Evolutionary conservation across 352 stramenopile species (phyloP).

Genomic region (Pelagophyceae sp.): DNA sequence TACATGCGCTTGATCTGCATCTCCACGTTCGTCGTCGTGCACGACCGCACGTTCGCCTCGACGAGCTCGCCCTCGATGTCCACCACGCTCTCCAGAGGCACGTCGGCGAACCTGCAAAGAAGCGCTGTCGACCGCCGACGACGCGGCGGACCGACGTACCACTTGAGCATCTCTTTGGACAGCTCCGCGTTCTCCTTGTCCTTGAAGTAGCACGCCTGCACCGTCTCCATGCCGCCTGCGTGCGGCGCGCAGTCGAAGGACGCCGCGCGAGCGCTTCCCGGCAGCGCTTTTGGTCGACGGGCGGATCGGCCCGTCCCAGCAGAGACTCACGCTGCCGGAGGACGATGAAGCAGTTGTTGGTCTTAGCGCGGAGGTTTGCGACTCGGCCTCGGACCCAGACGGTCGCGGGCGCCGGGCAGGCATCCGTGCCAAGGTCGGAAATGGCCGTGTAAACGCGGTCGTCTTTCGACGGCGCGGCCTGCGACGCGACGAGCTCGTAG

Average conservation of each 20-base stretch:
- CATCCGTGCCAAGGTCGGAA: neutral
- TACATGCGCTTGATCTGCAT: conserved; percentile 83
- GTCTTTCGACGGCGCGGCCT: neutral
- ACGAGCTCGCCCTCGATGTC: conserved; percentile 84
- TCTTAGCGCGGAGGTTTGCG: conserved; percentile 58
- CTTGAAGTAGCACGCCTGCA: conserved; percentile 81
- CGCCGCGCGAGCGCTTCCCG: too few species aligned
- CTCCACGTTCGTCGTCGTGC: conserved; percentile 90
- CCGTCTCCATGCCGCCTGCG: conserved; percentile 73
- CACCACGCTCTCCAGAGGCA: conserved; percentile 90
- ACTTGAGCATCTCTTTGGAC: conserved; percentile 78
- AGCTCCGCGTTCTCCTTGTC: conserved; percentile 49
- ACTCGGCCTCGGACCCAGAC: conserved; percentile 79
- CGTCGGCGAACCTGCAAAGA: conserved; percentile 64
- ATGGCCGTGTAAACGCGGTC: neutral
- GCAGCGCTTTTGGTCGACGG: too few species aligned
- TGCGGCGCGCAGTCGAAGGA: conserved; percentile 77
- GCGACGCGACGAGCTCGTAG: neutral
- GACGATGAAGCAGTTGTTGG: neutral
- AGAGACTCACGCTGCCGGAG: neutral
- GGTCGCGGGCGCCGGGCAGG: neutral
- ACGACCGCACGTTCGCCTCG: conserved; percentile 78
- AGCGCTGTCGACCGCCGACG: too few species aligned
- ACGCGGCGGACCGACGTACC: too few species aligned
- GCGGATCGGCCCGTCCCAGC: too few species aligned